phyloP scores from a whole-genome alignment of 805 yeast species.

The Yarrowia alimentaria region DNA sequence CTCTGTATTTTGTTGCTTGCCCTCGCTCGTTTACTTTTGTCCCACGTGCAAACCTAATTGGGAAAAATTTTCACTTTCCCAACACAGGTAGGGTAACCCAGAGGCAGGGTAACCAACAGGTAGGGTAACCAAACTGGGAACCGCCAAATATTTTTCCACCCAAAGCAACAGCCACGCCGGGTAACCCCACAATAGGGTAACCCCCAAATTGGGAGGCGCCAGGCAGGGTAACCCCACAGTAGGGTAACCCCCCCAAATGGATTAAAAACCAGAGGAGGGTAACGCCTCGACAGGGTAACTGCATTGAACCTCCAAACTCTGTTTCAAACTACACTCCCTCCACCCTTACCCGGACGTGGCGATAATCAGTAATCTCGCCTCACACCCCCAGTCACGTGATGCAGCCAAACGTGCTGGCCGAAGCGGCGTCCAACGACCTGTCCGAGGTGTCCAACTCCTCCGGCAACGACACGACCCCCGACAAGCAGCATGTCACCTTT shows the following conservation, averaged over 20 bases:
- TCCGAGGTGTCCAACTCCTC: conserved; percentile 16
- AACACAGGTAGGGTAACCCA: background rate
- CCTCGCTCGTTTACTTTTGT: background rate
- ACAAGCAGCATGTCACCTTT: no score
- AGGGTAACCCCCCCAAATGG: no score
- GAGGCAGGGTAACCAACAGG: conserved; percentile 3
- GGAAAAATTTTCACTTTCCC: conserved; percentile 15
- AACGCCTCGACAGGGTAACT: no score
- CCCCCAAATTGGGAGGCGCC: no score
- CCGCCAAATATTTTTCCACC: no score
- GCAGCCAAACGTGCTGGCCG: background rate
- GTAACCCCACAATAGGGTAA: no score
- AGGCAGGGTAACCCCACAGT: no score
- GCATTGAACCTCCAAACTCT: no score
- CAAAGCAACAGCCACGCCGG: no score
- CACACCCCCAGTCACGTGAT: background rate
- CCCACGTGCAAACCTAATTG: conserved; percentile 25
- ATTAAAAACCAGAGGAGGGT: no score
- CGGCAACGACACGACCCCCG: conserved; percentile 7
- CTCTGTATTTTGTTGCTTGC: background rate
- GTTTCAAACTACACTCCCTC: background rate
- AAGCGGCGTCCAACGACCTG: conserved; percentile 15
- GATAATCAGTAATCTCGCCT: background rate
- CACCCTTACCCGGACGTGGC: conserved; percentile 16
- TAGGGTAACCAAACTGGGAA: background rate